Conservation (phyloP, 2,329 filamentous ascomycete species). For the Harringtonia aguacate region DNA sequence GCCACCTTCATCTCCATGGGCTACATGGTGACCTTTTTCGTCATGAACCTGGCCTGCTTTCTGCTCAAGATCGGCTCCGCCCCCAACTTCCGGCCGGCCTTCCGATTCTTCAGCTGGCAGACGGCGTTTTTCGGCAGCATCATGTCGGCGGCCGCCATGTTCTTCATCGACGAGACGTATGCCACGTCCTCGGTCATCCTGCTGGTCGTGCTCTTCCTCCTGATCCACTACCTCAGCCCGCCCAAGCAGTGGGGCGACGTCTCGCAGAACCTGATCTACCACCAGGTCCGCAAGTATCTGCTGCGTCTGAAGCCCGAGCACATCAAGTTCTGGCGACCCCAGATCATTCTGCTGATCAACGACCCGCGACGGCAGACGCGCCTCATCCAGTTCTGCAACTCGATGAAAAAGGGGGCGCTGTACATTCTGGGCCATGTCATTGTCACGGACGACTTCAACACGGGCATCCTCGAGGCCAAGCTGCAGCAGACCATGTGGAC, state of each 20-base stretch:
- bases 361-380: conserved; percentile 72
- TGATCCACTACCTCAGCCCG: conserved; percentile 78
- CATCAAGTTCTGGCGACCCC: conserved; percentile 88
- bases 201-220: conserved; percentile 64
- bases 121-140: conserved; percentile 66
- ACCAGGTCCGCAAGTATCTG: conserved; percentile 79
- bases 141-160: conserved; percentile 74
- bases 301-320: conserved; percentile 76
- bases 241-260: conserved; percentile 88
- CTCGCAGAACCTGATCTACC: conserved; percentile 77
- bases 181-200: conserved; percentile 65
- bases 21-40: conserved; percentile 78
- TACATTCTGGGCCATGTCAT: conserved; percentile 85
- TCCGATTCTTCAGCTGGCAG: conserved; percentile 82
- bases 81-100: conserved; percentile 79
- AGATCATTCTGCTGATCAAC: conserved; percentile 76
- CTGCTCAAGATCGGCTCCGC: conserved; percentile 78
- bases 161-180: conserved; percentile 77
- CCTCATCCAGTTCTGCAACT: conserved; percentile 85
- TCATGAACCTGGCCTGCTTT: conserved; percentile 82
- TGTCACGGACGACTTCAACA: conserved; percentile 70
- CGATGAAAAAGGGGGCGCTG: conserved; percentile 74
- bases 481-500: conserved; percentile 75
- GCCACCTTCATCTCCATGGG: conserved; percentile 86
- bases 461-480: conserved; percentile 69